Evolutionary conservation across 192 early-diverging fungal genomes (phyloP), one percentile per base, ranked within the genome.

Genomic region (Gamsiella multidivaricata): DNA sequence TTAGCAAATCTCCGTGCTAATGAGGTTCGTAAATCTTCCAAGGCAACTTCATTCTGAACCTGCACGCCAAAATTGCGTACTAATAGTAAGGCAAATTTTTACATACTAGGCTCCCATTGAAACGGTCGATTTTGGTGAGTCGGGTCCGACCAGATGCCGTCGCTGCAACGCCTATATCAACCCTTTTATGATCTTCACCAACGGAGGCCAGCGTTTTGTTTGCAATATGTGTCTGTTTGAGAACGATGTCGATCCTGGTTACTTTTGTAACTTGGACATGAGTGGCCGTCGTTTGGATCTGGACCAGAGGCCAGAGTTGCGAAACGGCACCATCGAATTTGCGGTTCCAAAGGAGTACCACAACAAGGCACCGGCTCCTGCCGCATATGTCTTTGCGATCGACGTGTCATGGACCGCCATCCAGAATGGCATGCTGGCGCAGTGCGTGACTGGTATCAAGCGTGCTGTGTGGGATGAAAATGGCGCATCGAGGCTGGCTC

Each of bases 111-210:
- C 86, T 17, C 92, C 93, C 1, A 82, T 98, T 8, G 87, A 90
- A 31, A 75, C 93, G 18, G 92, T 96, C 32, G 92, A 95, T 58
- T 91, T 92, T 84, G 96, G 94, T 33, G 89, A 91, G 25, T 71
- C 86, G 8, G 97, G 97, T 0, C 97, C 97, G 3, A 80, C 93
- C 42, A 90, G 97, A 39, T 99, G 97, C 79, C 72, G 84, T 54
- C 90, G 96, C 4, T 99, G 97, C 86, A 93, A 93, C 45, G 94
- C 91, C 3, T 99, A 99, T 73, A 88, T 98, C 68, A 99, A 99
- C 76, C 94, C 96, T 15, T 91, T 88, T 80, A 92, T 94, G 76
- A 76, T 81, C 33, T 99, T 96, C 65, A 90, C 91, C 11, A 91
- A 97, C 29, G 96, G 96, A 12, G 97, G 97, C 18, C 89, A 94